Evolutionary conservation across 306 rosid species (phyloP), one percentile per base, ranked within the genome.

Genomic region (Fragaria nilgerrensis): DNA sequence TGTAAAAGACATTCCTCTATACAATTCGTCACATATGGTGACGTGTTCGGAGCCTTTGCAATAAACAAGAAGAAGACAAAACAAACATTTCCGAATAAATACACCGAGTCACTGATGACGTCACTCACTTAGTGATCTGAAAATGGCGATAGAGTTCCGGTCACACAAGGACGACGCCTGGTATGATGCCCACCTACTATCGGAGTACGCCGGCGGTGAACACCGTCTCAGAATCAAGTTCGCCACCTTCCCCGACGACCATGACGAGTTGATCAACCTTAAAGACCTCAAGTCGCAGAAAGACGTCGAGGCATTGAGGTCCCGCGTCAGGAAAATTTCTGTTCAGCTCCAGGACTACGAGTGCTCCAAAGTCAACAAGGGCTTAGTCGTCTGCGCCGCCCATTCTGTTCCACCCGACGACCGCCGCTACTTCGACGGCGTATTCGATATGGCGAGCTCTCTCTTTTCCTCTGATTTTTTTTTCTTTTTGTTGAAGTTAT

Each of bases 351-450:
- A 84, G 68, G 88, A 84, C 68, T 70, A 50, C 6, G 86, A 87
- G 25, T 87, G 88, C 84, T 55, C 72, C 3, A 19, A 44, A 7
- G 77, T 77, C 5, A 12, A 9, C 32, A 20, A 16, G 0, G 88
- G 85, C 14, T 19, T 79, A 69, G 48, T 37, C 39, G 84, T 82
- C 34, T 87, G 88, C 49, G 88, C 88, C 65, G 81, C 88, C 25
- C 82, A 58, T 59, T 15, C 77, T 14, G 53, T 70, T 29, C 20
- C 25, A 14, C 32, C 17, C 5, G 83, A 75, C 49, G 90, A 87
- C 34, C 67, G 81, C 68, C 86, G 88, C 75, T 87, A 82, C 85
- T 82, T 74, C 77, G 86, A 87, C 62, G 86, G 86, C 19, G 5
- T 82, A 14, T 56, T 87, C 50, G 81, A 84, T n/a, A 78, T 47